These are phyloP conservation scores for Neoarthrinium moseri DNA, from an alignment of 2,329 filamentous ascomycete genomes.

Conservation along the genomic window DNA sequence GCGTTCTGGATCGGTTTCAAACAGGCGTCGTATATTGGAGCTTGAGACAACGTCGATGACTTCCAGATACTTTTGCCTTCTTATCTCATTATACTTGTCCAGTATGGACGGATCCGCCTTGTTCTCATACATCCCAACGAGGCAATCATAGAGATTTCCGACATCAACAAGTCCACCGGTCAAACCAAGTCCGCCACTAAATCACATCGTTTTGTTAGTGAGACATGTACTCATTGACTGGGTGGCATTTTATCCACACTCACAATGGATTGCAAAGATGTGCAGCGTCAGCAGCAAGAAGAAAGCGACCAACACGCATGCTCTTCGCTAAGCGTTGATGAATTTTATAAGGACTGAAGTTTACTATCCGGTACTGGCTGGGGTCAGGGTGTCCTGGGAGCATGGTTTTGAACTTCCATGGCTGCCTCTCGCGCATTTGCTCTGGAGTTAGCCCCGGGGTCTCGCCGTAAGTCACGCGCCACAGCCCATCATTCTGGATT, in stretches of 20 bases:
- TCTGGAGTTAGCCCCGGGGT: constrained; percentile 37
- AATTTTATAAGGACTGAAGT: constrained; percentile 47
- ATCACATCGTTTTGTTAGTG: not conserved
- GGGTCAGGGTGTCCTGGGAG: constrained; percentile 50
- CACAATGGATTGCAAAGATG: constrained; percentile 53
- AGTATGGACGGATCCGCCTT: constrained; percentile 37
- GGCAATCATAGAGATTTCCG: constrained; percentile 45
- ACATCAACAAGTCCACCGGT: constrained; percentile 50
- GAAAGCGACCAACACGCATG: constrained; percentile 45
- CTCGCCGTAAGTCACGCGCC: constrained; percentile 53
- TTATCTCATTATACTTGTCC: constrained; percentile 38
- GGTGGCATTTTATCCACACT: constrained; percentile 13
- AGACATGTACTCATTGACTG: not conserved
- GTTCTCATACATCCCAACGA: constrained; percentile 38
- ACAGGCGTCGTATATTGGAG: constrained; percentile 4
- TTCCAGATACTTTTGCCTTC: constrained; percentile 31
- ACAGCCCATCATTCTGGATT: constrained; percentile 47
- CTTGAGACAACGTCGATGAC: constrained; percentile 4
- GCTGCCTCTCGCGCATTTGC: constrained; percentile 41
- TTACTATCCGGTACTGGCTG: constrained; percentile 43
- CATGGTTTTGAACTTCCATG: constrained; percentile 44
- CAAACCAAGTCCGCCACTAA: constrained; percentile 43
- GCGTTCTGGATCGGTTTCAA: not conserved
- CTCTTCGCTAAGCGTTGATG: constrained; percentile 48
- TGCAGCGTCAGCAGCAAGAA: constrained; percentile 50